phyloP scores from a whole-genome alignment of 306 rosid genomes.

The Glycine tomentella region DNA sequence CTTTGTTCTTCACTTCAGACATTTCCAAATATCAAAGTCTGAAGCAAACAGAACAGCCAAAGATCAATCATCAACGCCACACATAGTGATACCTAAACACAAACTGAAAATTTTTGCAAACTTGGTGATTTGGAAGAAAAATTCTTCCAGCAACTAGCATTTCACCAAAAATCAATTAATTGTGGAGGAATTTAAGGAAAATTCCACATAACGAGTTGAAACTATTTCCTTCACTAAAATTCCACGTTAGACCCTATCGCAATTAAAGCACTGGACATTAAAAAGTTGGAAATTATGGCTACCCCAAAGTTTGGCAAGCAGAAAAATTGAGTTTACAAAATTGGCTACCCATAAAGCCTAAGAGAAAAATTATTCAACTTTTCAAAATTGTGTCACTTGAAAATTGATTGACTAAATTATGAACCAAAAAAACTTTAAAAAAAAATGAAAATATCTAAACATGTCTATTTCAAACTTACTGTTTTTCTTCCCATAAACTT shows the following conservation, averaged over 20 bases:
- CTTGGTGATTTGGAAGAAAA: neutral
- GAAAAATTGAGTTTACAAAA: slow-evolving; percentile 2
- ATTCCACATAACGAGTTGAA: slow-evolving; percentile 1
- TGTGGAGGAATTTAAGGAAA: slow-evolving; percentile 12
- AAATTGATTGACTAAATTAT: neutral
- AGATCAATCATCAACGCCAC: slow-evolving; percentile 26
- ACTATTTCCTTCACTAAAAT: neutral
- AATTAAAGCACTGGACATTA: neutral
- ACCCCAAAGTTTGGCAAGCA: slow-evolving; percentile 13
- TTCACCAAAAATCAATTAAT: neutral
- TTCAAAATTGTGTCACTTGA: neutral
- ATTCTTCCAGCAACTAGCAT: neutral
- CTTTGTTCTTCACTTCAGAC: slow-evolving; percentile 46
- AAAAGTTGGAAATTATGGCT: slow-evolving; percentile 25
- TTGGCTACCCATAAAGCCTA: slow-evolving; percentile 9
- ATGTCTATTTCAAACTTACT: neutral
- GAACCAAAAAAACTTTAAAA: neutral
- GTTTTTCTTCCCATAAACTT: neutral
- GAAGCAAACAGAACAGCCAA: slow-evolving; percentile 28
- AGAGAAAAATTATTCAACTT: slow-evolving; percentile 10
- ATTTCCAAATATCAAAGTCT: slow-evolving; percentile 44
- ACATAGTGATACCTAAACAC: neutral
- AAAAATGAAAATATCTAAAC: neutral
- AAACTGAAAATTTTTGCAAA: neutral
- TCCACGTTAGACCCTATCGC: neutral